These are phyloP conservation scores for Dioscorea cayenensis DNA, from an alignment of 116 monocot genomes.

Conservation along the genomic window DNA sequence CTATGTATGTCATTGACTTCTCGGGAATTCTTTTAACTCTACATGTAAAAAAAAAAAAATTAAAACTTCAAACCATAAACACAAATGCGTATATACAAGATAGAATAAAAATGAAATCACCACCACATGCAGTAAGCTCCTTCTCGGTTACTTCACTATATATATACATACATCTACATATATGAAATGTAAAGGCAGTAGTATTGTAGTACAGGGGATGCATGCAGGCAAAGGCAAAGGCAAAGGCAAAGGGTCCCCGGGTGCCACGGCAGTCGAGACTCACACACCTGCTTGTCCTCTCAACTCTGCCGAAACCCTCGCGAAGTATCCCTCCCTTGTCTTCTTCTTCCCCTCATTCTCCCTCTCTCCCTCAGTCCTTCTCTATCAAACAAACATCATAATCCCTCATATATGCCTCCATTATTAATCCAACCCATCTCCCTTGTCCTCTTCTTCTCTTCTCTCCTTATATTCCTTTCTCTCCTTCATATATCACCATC, in stretches of 20 bases:
- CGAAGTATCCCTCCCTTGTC: constrained; percentile 1
- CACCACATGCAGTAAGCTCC: too few species aligned
- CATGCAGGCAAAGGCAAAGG: too few species aligned
- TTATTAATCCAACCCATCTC: not conserved
- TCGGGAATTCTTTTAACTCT: too few species aligned
- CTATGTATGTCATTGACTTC: too few species aligned
- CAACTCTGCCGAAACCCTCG: not conserved
- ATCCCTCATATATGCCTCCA: not conserved
- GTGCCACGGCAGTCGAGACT: not conserved
- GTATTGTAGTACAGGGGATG: too few species aligned
- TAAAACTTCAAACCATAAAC: too few species aligned
- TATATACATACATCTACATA: too few species aligned
- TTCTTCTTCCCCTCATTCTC: not conserved
- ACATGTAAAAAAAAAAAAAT: too few species aligned
- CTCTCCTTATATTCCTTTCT: not conserved
- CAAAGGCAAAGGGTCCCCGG: not conserved
- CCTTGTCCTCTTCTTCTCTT: not conserved
- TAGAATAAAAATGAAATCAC: too few species aligned
- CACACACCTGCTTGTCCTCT: not conserved
- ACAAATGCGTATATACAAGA: too few species aligned
- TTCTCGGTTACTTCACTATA: too few species aligned
- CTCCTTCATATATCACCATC: not conserved
- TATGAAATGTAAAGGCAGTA: too few species aligned
- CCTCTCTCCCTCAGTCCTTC: not conserved
- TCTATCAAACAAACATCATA: not conserved